phyloP scores from a whole-genome alignment of 768 basidiomycete genomes.

The Lentinula edodes region DNA sequence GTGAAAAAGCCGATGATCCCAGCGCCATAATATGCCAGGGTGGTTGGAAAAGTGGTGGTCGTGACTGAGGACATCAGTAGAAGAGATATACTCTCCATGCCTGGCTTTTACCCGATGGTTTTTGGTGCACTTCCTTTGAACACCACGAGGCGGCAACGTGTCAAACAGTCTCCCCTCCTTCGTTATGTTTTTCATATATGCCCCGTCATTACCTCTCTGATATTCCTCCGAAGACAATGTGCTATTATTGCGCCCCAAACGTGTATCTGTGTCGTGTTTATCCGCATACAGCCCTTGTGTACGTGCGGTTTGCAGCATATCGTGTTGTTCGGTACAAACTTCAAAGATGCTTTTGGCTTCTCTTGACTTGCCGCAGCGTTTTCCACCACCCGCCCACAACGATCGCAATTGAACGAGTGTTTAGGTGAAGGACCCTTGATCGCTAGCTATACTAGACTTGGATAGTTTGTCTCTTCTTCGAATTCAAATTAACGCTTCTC shows the following conservation, averaged over 20 bases:
- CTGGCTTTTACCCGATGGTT: slow-evolving; percentile 2
- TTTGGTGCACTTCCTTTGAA: slow-evolving; percentile 1
- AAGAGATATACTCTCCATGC: slow-evolving; percentile 1
- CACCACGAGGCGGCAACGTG: slow-evolving; percentile 12
- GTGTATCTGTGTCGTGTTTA: neutral
- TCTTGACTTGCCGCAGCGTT: neutral
- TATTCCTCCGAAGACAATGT: neutral
- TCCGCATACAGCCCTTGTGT: neutral
- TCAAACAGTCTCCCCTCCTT: slow-evolving; percentile 14
- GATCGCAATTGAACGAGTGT: neutral
- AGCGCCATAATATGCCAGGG: slow-evolving; percentile 7
- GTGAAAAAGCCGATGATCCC: slow-evolving; percentile 8
- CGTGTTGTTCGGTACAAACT: neutral
- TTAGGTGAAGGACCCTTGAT: neutral
- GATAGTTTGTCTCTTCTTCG: neutral
- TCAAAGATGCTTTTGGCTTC: neutral
- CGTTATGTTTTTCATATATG: neutral
- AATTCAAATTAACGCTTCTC: neutral
- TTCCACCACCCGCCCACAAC: neutral
- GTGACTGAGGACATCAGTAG: slow-evolving; percentile 1
- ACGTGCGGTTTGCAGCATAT: neutral
- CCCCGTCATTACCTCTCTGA: neutral
- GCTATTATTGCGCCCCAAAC: neutral
- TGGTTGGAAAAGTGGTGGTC: neutral
- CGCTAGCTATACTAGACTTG: neutral